These are phyloP conservation scores for Aspergillus jensenii DNA, from an alignment of 2,329 filamentous ascomycete genomes.

Conservation along the genomic window DNA sequence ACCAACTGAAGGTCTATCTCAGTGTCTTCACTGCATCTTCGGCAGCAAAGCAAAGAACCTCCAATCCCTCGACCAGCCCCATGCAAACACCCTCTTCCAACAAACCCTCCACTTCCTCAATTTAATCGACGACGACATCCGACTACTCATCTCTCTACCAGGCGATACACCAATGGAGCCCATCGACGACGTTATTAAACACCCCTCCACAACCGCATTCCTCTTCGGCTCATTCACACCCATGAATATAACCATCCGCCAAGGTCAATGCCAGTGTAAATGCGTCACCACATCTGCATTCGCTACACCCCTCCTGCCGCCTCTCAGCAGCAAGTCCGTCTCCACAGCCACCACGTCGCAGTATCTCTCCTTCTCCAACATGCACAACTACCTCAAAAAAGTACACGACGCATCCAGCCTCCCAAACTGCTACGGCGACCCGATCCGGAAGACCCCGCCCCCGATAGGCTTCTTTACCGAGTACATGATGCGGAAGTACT, in stretches of 20 bases:
- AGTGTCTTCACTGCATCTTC: neutral
- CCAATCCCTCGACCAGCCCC: neutral
- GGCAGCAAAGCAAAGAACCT: neutral
- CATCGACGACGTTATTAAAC: neutral
- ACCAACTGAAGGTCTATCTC: neutral
- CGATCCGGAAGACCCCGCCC: neutral
- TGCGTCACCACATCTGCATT: neutral
- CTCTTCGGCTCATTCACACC: constrained; percentile 2
- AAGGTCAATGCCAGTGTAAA: neutral
- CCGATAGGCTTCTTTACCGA: neutral
- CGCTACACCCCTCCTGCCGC: neutral
- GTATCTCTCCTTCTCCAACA: neutral
- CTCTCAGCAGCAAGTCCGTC: neutral
- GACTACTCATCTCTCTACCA: neutral
- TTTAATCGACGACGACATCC: neutral
- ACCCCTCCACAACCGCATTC: neutral
- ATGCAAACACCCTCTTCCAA: neutral
- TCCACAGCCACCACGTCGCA: neutral
- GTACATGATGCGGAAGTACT: constrained; percentile 9
- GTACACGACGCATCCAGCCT: neutral
- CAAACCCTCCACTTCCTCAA: constrained; percentile 8
- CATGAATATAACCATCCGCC: neutral
- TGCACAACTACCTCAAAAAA: neutral
- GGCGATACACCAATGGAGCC: neutral
- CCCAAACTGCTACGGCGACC: constrained; percentile 2